These are phyloP conservation scores for Dichomitus squalens DNA, from an alignment of 1,284 basidiomycete species.

Conservation along the genomic window DNA sequence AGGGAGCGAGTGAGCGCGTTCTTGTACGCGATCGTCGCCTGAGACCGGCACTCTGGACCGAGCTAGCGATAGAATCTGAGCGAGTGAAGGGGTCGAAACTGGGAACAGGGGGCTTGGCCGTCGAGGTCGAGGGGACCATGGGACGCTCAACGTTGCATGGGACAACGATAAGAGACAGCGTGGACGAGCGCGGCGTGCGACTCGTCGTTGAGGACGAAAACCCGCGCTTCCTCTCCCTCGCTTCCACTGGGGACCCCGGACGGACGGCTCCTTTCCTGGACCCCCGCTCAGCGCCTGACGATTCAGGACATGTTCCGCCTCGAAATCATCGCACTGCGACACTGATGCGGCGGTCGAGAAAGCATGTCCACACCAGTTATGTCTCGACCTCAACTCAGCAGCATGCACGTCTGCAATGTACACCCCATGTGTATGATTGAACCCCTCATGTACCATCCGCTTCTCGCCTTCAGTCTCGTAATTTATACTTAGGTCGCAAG, in stretches of 20 bases:
- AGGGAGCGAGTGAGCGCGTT: conserved; percentile 31
- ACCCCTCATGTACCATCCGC: too few relatives aligned
- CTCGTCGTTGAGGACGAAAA: conserved; percentile 20
- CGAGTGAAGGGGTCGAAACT: conserved; percentile 32
- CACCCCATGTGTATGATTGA: too few relatives aligned
- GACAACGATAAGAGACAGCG: conserved; percentile 16
- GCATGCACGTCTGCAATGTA: too few relatives aligned
- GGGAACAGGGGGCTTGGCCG: conserved; percentile 15
- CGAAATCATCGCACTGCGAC: neutral
- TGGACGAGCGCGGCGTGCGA: neutral
- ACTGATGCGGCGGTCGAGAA: too few relatives aligned
- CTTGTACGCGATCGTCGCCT: conserved; percentile 36
- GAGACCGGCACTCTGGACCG: conserved; percentile 34
- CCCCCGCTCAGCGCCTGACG: neutral
- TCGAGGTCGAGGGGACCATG: conserved; percentile 31
- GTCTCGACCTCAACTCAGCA: too few relatives aligned
- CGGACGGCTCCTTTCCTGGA: neutral
- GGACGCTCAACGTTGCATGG: conserved; percentile 31
- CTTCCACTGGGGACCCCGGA: neutral
- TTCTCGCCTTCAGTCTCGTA: too few relatives aligned
- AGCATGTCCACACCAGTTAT: too few relatives aligned
- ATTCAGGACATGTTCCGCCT: neutral
- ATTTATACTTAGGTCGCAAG: too few relatives aligned
- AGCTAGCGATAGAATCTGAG: conserved; percentile 45
- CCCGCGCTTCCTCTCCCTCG: neutral